Evolutionary conservation across 495 filamentous ascomycete genomes (phyloP).

Genomic region (Penicillium mononematosum): DNA sequence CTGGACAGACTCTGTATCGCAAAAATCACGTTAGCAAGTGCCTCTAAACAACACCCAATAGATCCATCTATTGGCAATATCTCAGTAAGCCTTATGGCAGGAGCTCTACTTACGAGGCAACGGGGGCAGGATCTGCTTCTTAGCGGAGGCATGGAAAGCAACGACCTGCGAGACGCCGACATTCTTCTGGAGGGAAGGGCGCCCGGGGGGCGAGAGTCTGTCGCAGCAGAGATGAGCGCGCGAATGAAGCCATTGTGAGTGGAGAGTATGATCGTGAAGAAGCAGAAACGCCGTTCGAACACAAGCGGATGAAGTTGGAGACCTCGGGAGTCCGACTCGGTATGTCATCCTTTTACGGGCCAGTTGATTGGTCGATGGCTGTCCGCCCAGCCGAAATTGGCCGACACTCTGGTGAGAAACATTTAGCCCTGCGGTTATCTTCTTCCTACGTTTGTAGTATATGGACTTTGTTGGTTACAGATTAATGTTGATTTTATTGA

Average conservation of each 20-base stretch:
- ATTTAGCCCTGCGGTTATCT: conserved; percentile 17
- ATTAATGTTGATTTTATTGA: background rate
- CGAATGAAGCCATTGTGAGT: conserved; percentile 45
- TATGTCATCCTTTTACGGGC: conserved; percentile 45
- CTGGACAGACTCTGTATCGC: conserved; percentile 63
- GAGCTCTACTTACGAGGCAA: conserved; percentile 58
- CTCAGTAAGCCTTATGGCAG: background rate
- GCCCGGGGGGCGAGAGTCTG: conserved; percentile 41
- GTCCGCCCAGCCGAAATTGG: conserved; percentile 48
- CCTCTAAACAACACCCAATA: background rate
- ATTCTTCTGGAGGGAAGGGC: conserved; percentile 41
- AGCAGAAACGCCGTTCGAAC: conserved; percentile 26
- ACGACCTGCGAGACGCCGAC: conserved; percentile 50
- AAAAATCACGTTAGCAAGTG: conserved; percentile 27
- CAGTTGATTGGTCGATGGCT: conserved; percentile 43
- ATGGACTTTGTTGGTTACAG: background rate
- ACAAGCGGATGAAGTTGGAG: conserved; percentile 38
- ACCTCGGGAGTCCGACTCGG: conserved; percentile 48
- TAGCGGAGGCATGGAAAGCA: conserved; percentile 71
- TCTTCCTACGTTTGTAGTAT: background rate
- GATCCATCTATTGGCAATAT: background rate
- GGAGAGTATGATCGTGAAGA: conserved; percentile 25
- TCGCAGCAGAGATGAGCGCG: conserved; percentile 42
- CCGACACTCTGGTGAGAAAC: conserved; percentile 36
- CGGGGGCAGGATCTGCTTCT: conserved; percentile 65